phyloP scores from a whole-genome alignment of 208 protist species.

The Strigomonas culicis region DNA sequence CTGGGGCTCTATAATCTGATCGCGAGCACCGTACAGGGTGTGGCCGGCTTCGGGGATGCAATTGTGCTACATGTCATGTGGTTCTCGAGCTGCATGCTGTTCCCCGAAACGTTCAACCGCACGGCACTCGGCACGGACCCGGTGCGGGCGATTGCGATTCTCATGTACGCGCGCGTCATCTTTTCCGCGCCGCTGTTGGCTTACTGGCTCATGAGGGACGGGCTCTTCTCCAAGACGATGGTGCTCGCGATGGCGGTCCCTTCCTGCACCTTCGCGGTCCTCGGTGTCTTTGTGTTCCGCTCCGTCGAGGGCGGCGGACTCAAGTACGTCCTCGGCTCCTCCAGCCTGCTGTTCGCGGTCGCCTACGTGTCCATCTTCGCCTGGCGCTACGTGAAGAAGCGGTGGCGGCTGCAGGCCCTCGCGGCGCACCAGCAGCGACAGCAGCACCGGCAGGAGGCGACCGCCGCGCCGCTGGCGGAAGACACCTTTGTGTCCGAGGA shows the following conservation, averaged over 20 bases:
- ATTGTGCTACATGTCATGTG: constrained; percentile 39
- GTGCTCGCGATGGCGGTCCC: constrained; percentile 34
- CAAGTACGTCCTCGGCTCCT: constrained; percentile 33
- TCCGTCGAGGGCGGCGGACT: constrained; percentile 16
- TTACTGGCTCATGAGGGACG: constrained; percentile 23
- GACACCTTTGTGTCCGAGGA: background rate
- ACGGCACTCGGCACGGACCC: constrained; percentile 29
- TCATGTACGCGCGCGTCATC: constrained; percentile 39
- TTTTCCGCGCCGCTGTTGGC: constrained; percentile 26
- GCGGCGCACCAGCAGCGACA: background rate
- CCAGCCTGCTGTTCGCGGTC: constrained; percentile 31
- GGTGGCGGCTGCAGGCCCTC: background rate
- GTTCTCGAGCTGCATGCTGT: constrained; percentile 20
- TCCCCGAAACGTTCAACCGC: constrained; percentile 22
- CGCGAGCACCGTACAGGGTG: constrained; percentile 32
- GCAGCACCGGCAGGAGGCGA: background rate
- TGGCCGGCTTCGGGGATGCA: constrained; percentile 39
- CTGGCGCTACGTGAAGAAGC: constrained; percentile 12
- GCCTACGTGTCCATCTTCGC: constrained; percentile 24
- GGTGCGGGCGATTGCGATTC: constrained; percentile 24
- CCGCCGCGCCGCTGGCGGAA: background rate
- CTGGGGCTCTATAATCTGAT: constrained; percentile 27
- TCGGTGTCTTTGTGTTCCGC: constrained; percentile 25
- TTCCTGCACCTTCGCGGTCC: constrained; percentile 22
- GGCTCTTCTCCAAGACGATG: constrained; percentile 37